phyloP scores from a whole-genome alignment of 1,284 basidiomycete genomes.

The Amylostereum areolatum region DNA sequence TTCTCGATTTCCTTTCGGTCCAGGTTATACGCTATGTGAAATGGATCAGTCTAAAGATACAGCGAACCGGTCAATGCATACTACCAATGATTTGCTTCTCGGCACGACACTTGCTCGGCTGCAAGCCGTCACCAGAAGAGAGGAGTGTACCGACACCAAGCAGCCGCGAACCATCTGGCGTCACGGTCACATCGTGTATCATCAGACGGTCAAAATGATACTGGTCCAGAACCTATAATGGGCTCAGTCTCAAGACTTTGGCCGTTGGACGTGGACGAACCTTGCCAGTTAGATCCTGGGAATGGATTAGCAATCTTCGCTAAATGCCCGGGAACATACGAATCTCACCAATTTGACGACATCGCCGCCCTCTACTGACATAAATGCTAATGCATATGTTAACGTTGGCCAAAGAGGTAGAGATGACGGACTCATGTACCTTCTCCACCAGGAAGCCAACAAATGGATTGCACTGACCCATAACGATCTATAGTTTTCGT shows the following conservation, averaged over 20 bases:
- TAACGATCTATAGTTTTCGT: conserved; percentile 63
- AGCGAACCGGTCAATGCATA: not conserved
- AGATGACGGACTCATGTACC: conserved; percentile 29
- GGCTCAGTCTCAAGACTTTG: not conserved
- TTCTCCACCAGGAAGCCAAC: conserved; percentile 67
- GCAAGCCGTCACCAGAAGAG: conserved; percentile 53
- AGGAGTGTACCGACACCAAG: conserved; percentile 68
- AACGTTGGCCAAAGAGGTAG: too few relatives aligned
- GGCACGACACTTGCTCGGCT: conserved; percentile 65
- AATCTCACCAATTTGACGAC: conserved; percentile 36
- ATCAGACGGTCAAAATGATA: conserved; percentile 64
- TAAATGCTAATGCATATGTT: conserved; percentile 32
- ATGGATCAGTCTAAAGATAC: not conserved
- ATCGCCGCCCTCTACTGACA: conserved; percentile 49
- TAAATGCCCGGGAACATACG: not conserved
- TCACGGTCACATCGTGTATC: conserved; percentile 69
- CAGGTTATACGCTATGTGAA: conserved; percentile 60
- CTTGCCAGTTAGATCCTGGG: conserved; percentile 47
- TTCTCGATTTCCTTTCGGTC: conserved; percentile 58
- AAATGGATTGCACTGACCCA: conserved; percentile 56
- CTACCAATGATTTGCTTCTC: conserved; percentile 63
- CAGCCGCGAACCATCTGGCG: conserved; percentile 58
- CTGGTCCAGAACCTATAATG: conserved; percentile 43
- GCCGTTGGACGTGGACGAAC: conserved; percentile 15
- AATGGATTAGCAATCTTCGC: not conserved